Evolutionary conservation across 2,329 filamentous ascomycete species (phyloP).

Genomic region (Ascochyta clinopodiicola): DNA sequence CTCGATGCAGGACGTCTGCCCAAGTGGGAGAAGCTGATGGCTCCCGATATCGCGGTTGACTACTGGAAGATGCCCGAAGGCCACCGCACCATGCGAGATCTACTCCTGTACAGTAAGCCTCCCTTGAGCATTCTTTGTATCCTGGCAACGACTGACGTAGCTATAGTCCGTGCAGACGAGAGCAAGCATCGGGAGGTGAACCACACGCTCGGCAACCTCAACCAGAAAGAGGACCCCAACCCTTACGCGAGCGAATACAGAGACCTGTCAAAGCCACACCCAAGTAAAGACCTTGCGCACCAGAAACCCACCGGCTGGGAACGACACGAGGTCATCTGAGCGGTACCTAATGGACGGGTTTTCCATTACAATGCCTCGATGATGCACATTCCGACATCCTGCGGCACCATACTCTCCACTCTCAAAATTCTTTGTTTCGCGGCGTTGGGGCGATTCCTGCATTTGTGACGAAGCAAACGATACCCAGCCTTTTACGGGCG

Average conservation of each 20-base stretch:
- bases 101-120: constrained; percentile 81
- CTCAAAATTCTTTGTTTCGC: neutral
- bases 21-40: constrained; percentile 77
- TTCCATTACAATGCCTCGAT: neutral
- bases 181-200: constrained; percentile 84
- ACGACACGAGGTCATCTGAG: constrained; percentile 65
- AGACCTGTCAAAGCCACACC: constrained; percentile 69
- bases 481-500: constrained; percentile 8
- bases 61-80: constrained; percentile 97
- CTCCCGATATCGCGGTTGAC: constrained; percentile 85
- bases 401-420: neutral
- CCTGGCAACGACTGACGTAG: neutral
- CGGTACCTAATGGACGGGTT: neutral
- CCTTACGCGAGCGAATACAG: constrained; percentile 88
- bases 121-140: neutral
- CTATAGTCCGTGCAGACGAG: constrained; percentile 47
- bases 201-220: constrained; percentile 88
- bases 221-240: constrained; percentile 87
- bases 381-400: neutral
- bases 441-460: neutral
- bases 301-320: constrained; percentile 80
- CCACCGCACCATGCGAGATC: constrained; percentile 79
- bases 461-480: neutral
- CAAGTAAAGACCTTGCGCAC: constrained; percentile 70
- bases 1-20: constrained; percentile 85